phyloP scores from a whole-genome alignment of 1,284 basidiomycete species.

The Cryptococcus sp. region DNA sequence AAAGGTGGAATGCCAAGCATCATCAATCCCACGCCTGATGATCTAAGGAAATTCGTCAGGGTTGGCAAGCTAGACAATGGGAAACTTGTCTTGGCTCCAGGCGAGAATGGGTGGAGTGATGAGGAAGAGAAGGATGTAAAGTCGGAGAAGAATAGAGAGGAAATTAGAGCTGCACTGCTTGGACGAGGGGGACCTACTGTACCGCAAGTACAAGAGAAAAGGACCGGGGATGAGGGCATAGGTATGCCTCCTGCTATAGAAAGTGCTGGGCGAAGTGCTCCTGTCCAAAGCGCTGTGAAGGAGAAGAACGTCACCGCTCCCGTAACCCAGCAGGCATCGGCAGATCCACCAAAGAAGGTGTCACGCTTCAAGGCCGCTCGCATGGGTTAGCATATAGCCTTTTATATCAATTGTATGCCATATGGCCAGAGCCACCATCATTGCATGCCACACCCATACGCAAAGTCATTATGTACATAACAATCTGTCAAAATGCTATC shows the following conservation, averaged over 20 bases:
- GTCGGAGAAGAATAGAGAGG: constrained; percentile 13
- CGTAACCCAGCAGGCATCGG: neutral
- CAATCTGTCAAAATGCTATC: neutral
- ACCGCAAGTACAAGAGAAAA: constrained; percentile 1
- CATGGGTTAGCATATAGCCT: constrained; percentile 7
- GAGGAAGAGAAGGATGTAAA: constrained; percentile 9
- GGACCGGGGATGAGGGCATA: neutral
- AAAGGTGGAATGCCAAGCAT: constrained; percentile 23
- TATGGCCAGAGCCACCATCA: too few species aligned
- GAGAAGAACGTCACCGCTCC: neutral
- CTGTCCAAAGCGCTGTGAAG: neutral
- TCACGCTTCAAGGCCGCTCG: constrained; percentile 42
- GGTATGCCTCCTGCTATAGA: neutral
- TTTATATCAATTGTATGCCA: too few species aligned
- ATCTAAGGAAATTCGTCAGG: constrained; percentile 37
- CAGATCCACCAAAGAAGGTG: constrained; percentile 25
- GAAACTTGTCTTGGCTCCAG: constrained; percentile 43
- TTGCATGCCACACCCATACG: neutral
- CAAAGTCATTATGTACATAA: neutral
- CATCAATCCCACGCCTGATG: constrained; percentile 40
- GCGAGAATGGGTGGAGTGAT: constrained; percentile 28
- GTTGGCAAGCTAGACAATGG: constrained; percentile 46
- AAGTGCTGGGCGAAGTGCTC: neutral
- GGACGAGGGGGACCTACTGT: constrained; percentile 3
- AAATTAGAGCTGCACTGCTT: constrained; percentile 18